Percentiles rank a stretch among this genome's conserved stretches.
phyloP scores from a whole-genome alignment of 2,329 filamentous ascomycete species.

The Curvularia lunata region DNA sequence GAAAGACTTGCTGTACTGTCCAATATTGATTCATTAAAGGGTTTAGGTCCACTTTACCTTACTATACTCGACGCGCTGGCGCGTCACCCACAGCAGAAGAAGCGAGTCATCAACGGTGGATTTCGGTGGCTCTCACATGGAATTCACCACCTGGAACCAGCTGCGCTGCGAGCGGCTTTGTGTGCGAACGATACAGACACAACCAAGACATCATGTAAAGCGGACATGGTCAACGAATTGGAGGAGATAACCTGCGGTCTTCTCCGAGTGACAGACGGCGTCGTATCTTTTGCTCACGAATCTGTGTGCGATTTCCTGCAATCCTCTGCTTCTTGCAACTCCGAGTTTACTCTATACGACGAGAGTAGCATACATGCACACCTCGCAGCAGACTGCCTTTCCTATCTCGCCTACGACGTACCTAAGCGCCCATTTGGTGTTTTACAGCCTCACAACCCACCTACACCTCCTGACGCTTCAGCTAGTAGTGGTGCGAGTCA shows the following conservation, averaged over 20 bases:
- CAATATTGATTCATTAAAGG: constrained; percentile 24
- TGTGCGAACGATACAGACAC: constrained; percentile 14
- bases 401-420: constrained; percentile 36
- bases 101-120: constrained; percentile 27
- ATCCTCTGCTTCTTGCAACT: constrained; percentile 21
- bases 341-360: constrained; percentile 34
- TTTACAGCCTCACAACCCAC: constrained; percentile 21
- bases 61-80: constrained; percentile 30
- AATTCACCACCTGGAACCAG: constrained; percentile 29
- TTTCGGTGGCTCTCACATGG: constrained; percentile 38
- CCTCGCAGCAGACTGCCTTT: constrained; percentile 38
- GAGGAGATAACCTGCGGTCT: constrained; percentile 36
- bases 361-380: constrained; percentile 36
- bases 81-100: constrained; percentile 26
- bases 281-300: constrained; percentile 31
- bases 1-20: constrained; percentile 31
- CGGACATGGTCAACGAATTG: constrained; percentile 25
- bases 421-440: constrained; percentile 35
- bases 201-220: not conserved
- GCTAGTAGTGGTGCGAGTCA: constrained; percentile 32
- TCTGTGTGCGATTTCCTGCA: constrained; percentile 38
- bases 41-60: constrained; percentile 31
- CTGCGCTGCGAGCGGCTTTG: constrained; percentile 31
- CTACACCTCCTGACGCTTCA: constrained; percentile 10
- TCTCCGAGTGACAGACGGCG: constrained; percentile 27